These are phyloP conservation scores for Paramecium caudatum DNA, from an alignment of 73 alveolate genomes.

Conservation along the genomic window DNA sequence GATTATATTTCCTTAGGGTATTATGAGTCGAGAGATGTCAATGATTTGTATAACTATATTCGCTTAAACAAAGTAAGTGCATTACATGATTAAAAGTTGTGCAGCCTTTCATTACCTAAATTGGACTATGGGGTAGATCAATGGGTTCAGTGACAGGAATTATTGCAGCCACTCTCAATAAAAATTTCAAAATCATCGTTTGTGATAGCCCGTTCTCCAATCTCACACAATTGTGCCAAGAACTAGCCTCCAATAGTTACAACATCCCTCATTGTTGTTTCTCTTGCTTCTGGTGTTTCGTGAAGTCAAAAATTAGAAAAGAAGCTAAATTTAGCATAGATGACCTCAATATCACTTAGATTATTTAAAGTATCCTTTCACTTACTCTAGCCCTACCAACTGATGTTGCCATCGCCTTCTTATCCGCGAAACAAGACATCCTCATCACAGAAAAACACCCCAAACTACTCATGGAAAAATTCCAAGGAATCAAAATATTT, in stretches of 20 bases:
- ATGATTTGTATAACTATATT: slow-evolving; percentile 80
- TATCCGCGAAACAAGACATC: slow-evolving; percentile 22
- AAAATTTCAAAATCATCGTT: background rate
- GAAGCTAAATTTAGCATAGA: slow-evolving; percentile 57
- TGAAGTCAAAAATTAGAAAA: slow-evolving; percentile 30
- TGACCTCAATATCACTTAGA: slow-evolving; percentile 10
- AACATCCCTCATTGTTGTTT: slow-evolving; percentile 43
- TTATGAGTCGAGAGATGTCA: slow-evolving; percentile 85
- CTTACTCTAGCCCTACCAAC: background rate
- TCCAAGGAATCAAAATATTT: slow-evolving; percentile 40
- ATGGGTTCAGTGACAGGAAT: slow-evolving; percentile 96
- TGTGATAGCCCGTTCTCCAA: slow-evolving; percentile 64
- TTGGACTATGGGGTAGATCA: slow-evolving; percentile 94
- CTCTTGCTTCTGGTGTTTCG: slow-evolving; percentile 58
- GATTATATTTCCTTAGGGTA: slow-evolving; percentile 94
- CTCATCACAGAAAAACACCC: slow-evolving; percentile 32
- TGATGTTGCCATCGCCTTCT: slow-evolving; percentile 33
- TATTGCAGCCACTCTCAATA: slow-evolving; percentile 79
- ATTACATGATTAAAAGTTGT: slow-evolving; percentile 31
- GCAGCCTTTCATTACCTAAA: slow-evolving; percentile 78
- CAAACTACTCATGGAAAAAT: background rate
- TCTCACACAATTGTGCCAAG: slow-evolving; percentile 7
- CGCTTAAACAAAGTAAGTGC: slow-evolving; percentile 78
- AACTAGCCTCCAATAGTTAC: slow-evolving; percentile 13
- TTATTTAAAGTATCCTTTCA: background rate